Evolutionary conservation across 257 asterid species (phyloP).

Genomic region (Solanum microdontum): DNA sequence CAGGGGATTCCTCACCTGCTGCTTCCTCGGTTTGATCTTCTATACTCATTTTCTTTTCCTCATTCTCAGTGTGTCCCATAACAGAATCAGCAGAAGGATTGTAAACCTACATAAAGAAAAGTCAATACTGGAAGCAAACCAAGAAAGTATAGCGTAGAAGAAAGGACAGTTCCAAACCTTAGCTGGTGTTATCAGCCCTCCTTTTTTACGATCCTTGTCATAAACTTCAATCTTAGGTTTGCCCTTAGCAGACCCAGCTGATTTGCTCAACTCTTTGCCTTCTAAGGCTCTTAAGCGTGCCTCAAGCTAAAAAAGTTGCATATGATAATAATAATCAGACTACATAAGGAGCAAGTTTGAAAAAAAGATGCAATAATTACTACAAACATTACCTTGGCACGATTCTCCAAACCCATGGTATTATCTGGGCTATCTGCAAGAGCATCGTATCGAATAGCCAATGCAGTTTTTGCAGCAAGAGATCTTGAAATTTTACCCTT

Average conservation of each 20-base stretch:
- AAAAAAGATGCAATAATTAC: neutral
- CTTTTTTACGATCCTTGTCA: conserved; percentile 75
- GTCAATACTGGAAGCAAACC: neutral
- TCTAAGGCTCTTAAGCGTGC: conserved; percentile 65
- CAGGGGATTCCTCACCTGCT: conserved; percentile 2
- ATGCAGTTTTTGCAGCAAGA: conserved; percentile 78
- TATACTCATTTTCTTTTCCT: conserved; percentile 1
- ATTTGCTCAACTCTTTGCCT: conserved; percentile 51
- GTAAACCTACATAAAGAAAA: conserved; percentile 34
- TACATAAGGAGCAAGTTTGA: neutral
- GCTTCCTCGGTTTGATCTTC: conserved; percentile 14
- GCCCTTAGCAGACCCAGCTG: conserved; percentile 81
- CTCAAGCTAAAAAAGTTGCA: conserved; percentile 38
- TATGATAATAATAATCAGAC: neutral
- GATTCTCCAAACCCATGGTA: conserved; percentile 74
- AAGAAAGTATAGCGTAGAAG: neutral
- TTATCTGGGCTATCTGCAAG: conserved; percentile 66
- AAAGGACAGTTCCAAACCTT: conserved; percentile 26
- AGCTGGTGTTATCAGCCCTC: conserved; percentile 64
- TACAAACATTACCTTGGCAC: conserved; percentile 35
- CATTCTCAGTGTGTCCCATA: conserved; percentile 32
- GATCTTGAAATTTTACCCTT: conserved; percentile 89
- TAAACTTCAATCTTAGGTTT: conserved; percentile 74
- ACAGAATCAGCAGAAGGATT: conserved; percentile 70
- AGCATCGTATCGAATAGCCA: conserved; percentile 79